Conservation (phyloP, 352 stramenopile species). For the Phytopythium cucurbitacearum region DNA sequence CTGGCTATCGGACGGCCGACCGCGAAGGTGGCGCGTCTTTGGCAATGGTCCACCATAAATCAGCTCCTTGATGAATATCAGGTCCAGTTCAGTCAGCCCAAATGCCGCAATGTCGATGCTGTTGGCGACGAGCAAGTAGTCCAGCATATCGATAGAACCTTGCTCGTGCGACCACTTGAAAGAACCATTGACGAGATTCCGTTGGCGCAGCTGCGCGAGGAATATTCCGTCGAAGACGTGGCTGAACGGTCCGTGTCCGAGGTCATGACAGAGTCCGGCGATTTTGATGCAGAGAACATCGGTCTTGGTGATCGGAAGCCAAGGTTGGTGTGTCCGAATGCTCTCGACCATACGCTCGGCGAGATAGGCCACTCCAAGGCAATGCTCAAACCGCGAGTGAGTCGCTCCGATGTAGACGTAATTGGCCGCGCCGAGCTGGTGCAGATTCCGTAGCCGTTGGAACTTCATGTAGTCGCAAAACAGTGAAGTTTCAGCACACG, state of each 20-base stretch:
- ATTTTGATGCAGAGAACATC: conserved; percentile 79
- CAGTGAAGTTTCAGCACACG: not conserved
- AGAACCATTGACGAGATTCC: conserved; percentile 21
- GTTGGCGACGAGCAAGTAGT: conserved; percentile 55
- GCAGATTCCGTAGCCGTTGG: conserved; percentile 92
- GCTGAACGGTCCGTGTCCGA: conserved; percentile 79
- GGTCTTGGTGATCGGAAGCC: conserved; percentile 78
- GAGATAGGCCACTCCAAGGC: conserved; percentile 93
- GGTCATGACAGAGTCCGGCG: conserved; percentile 73
- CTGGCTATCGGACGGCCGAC: conserved; percentile 35
- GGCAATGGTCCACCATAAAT: conserved; percentile 63
- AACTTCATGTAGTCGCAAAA: conserved; percentile 45
- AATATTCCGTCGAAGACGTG: conserved; percentile 81
- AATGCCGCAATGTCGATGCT: conserved; percentile 49
- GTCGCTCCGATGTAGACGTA: conserved; percentile 88
- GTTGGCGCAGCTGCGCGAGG: conserved; percentile 42
- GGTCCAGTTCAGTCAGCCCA: conserved; percentile 42
- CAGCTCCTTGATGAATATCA: conserved; percentile 77
- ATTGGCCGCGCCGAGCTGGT: conserved; percentile 90
- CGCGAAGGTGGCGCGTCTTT: conserved; percentile 23
- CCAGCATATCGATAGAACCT: conserved; percentile 73
- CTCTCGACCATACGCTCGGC: conserved; percentile 83
- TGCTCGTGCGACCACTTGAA: conserved; percentile 73
- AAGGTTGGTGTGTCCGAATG: conserved; percentile 81
- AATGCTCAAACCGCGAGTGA: conserved; percentile 82